Conservation (phyloP, 1,284 basidiomycete genomes). For the Trichosporon sp. region DNA sequence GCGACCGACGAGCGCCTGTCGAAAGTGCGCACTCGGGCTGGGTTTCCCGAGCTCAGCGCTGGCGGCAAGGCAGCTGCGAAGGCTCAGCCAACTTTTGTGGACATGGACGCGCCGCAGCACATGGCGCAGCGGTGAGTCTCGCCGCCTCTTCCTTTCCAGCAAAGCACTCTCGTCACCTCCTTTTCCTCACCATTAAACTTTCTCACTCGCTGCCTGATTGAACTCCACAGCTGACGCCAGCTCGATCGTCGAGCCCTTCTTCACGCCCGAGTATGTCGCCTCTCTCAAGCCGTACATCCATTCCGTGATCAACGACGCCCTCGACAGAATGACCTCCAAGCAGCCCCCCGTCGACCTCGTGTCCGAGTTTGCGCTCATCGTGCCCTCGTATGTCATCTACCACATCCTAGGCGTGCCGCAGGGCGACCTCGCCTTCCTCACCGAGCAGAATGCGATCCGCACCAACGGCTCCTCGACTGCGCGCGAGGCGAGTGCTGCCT, state of each 20-base stretch:
- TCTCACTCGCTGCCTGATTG: no score
- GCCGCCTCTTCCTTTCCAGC: no score
- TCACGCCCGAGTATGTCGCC: conserved; percentile 5
- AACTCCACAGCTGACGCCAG: not conserved
- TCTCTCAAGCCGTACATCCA: conserved; percentile 9
- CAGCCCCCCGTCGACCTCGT: conserved; percentile 4
- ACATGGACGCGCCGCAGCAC: conserved; percentile 15
- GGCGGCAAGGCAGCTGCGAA: conserved; percentile 12
- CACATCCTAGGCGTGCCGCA: conserved; percentile 14
- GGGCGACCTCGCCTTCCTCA: conserved; percentile 14
- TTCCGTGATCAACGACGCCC: conserved; percentile 2
- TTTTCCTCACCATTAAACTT: no score
- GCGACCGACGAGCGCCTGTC: conserved; percentile 12
- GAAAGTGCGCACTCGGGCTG: conserved; percentile 13
- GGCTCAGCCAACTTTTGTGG: conserved; percentile 13
- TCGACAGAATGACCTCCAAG: conserved; percentile 9
- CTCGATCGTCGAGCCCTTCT: conserved; percentile 9
- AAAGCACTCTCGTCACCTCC: no score
- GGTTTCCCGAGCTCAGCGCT: conserved; percentile 18
- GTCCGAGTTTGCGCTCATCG: conserved; percentile 9
- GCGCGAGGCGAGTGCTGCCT: conserved; percentile 5
- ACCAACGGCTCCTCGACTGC: conserved; percentile 9
- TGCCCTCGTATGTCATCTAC: conserved; percentile 14
- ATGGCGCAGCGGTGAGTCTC: conserved; percentile 8
- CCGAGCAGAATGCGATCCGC: conserved; percentile 8